These are phyloP conservation scores for Chaetothyriales sp. DNA, from an alignment of 2,329 filamentous ascomycete species.

Conservation along the genomic window DNA sequence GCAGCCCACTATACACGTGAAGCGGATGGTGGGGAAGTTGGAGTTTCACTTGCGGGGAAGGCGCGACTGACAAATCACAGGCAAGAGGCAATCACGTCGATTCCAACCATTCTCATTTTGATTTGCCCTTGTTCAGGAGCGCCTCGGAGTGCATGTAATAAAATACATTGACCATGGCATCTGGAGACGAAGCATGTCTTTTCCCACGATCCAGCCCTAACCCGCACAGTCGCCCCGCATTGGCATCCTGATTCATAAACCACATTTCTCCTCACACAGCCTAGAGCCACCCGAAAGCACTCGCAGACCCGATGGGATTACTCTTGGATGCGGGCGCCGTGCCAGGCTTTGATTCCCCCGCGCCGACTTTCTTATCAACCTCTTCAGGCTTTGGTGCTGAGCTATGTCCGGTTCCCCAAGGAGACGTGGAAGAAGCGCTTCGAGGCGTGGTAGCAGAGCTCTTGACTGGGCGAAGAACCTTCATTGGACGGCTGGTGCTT, in stretches of 20 bases:
- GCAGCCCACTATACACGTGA: too few relatives aligned
- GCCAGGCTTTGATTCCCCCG: constrained; percentile 4
- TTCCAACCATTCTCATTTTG: not conserved
- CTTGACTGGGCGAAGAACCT: constrained; percentile 67
- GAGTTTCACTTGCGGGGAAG: not conserved
- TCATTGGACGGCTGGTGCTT: constrained; percentile 53
- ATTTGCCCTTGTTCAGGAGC: not conserved
- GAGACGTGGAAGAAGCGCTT: constrained; percentile 20
- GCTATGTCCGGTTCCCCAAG: constrained; percentile 10
- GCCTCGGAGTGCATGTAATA: not conserved
- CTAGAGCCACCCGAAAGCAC: constrained; percentile 76
- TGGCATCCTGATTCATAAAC: not conserved
- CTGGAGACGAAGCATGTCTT: not conserved
- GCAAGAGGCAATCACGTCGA: not conserved
- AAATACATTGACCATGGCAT: constrained; percentile 1
- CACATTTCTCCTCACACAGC: not conserved
- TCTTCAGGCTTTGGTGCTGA: constrained; percentile 4
- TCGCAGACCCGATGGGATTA: constrained; percentile 83
- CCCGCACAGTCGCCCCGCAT: not conserved
- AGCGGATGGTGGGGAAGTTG: not conserved
- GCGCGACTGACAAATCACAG: not conserved
- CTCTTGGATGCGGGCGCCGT: constrained; percentile 28
- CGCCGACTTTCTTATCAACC: constrained; percentile 2
- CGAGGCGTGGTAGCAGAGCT: constrained; percentile 34
- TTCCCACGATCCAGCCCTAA: not conserved